Conservation (phyloP, 805 yeast species). For the Kuraishia ogatae region DNA sequence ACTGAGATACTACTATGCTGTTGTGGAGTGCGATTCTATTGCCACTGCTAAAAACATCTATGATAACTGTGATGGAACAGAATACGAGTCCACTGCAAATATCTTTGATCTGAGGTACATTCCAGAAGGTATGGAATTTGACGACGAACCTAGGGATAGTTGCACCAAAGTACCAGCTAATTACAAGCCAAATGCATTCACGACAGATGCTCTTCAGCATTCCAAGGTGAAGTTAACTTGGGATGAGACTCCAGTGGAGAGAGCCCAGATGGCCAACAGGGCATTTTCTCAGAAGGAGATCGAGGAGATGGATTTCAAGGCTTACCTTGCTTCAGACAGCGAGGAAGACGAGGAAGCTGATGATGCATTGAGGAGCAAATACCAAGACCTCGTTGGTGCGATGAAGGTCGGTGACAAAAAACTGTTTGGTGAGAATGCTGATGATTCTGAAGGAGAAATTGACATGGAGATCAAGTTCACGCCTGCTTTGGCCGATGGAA, state of each 20-base stretch:
- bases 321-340: conserved; percentile 78
- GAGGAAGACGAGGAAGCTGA: conserved; percentile 47
- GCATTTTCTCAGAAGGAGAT: conserved; percentile 84
- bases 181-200: conserved; percentile 73
- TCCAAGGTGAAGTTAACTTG: conserved; percentile 94
- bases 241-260: conserved; percentile 96
- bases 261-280: conserved; percentile 65
- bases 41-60: conserved; percentile 69
- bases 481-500: conserved; percentile 60
- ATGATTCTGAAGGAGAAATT: conserved; percentile 35
- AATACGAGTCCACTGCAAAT: conserved; percentile 92
- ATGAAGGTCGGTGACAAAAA: conserved; percentile 23
- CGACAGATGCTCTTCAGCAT: conserved; percentile 93
- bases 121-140: conserved; percentile 89
- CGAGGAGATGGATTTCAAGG: conserved; percentile 85
- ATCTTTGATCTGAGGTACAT: conserved; percentile 86
- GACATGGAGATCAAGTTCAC: conserved; percentile 96
- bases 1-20: conserved; percentile 87
- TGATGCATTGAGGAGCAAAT: conserved; percentile 41
- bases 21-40: conserved; percentile 72
- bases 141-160: conserved; percentile 63
- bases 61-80: conserved; percentile 87
- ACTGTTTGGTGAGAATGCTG: conserved; percentile 21
- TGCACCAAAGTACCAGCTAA: conserved; percentile 67
- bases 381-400: conserved; percentile 46